Evolutionary conservation across 768 basidiomycete species (phyloP).

Genomic region (Candolleomyces aberdarensis): DNA sequence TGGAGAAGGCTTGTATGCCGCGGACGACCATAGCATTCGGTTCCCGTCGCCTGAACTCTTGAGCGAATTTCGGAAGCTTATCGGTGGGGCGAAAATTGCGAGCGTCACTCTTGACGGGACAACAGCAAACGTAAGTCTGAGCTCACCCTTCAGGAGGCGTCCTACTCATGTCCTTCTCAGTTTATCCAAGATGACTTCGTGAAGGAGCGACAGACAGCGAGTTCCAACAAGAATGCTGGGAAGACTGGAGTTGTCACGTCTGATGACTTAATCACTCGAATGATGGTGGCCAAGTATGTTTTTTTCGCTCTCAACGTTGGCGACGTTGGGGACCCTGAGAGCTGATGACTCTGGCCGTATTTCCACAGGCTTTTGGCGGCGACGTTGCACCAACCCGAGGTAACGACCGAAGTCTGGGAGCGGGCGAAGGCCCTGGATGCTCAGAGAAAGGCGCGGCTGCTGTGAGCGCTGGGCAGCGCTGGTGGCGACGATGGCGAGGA

Average conservation of each 20-base stretch:
- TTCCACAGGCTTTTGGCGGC: slow-evolving; percentile 55
- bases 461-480: neutral
- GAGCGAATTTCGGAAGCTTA: slow-evolving; percentile 51
- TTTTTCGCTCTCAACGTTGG: neutral
- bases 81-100: slow-evolving; percentile 60
- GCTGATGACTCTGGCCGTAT: slow-evolving; percentile 4
- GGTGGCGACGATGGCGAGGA: neutral
- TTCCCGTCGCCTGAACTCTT: slow-evolving; percentile 49
- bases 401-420: slow-evolving; percentile 63
- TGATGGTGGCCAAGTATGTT: slow-evolving; percentile 67
- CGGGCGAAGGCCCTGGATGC: slow-evolving; percentile 58
- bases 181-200: slow-evolving; percentile 79
- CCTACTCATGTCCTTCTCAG: slow-evolving; percentile 31
- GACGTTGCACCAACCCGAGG: slow-evolving; percentile 52
- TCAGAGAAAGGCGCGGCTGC: slow-evolving; percentile 32
- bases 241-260: slow-evolving; percentile 36
- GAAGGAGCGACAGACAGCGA: slow-evolving; percentile 33
- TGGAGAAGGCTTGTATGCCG: slow-evolving; percentile 31
- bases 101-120: slow-evolving; percentile 50
- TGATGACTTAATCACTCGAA: slow-evolving; percentile 64
- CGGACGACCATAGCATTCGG: neutral
- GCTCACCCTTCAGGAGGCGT: neutral
- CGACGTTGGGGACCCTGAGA: slow-evolving; percentile 1
- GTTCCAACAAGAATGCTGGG: slow-evolving; percentile 20
- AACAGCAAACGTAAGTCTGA: slow-evolving; percentile 52